Conservation (phyloP, 768 basidiomycete genomes). For the Grammothele lineata region DNA sequence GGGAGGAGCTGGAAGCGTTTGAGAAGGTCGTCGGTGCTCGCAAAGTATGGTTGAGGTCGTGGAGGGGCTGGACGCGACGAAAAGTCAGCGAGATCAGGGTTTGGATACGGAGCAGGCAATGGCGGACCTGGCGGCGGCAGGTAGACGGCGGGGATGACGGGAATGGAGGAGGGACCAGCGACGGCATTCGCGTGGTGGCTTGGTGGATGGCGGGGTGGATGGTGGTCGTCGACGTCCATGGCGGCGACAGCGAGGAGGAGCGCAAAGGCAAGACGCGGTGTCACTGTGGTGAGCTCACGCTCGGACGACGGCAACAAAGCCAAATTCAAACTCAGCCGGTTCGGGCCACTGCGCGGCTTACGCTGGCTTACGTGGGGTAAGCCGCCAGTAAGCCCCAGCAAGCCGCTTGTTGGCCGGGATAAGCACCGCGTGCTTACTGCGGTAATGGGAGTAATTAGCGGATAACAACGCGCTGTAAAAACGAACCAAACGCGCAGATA, state of each 20-base stretch:
- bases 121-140: conserved; percentile 31
- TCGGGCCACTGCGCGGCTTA: conserved; percentile 1
- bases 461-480: too few species aligned
- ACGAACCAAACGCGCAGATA: too few species aligned
- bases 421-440: background rate
- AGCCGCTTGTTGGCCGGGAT: too few species aligned
- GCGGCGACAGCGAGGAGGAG: conserved; percentile 10
- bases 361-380: too few species aligned
- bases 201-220: conserved; percentile 8
- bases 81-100: conserved; percentile 14
- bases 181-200: conserved; percentile 41
- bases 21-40: conserved; percentile 78
- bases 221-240: conserved; percentile 28
- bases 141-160: conserved; percentile 31
- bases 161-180: conserved; percentile 54
- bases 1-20: conserved; percentile 63
- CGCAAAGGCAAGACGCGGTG: conserved; percentile 6
- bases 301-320: conserved; percentile 8
- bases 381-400: too few species aligned
- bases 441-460: background rate
- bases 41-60: conserved; percentile 40
- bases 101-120: conserved; percentile 4
- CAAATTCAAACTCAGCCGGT: conserved; percentile 15
- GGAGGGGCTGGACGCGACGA: conserved; percentile 10
- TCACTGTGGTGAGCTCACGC: conserved; percentile 10